Conservation (phyloP, 1,139 yeast species). For the Pichia sp. region DNA sequence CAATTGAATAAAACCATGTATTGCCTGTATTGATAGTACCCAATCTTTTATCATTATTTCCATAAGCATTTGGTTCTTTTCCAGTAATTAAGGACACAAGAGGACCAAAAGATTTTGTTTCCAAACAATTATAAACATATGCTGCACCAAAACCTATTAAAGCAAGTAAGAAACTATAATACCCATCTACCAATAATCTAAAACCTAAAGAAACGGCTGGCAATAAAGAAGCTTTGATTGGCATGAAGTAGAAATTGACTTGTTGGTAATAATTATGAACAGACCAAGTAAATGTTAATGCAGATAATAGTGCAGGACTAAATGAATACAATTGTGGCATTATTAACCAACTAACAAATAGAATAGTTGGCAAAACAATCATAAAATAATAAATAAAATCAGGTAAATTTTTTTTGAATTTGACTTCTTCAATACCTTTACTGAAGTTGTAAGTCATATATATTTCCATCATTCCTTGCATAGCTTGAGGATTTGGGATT, state of each 20-base stretch:
- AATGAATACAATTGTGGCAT: slow-evolving; percentile 30
- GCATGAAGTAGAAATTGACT: slow-evolving; percentile 47
- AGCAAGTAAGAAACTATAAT: slow-evolving; percentile 34
- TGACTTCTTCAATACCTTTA: slow-evolving; percentile 49
- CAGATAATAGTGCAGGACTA: slow-evolving; percentile 37
- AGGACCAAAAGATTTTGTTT: slow-evolving; percentile 47
- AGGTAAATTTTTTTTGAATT: slow-evolving; percentile 46
- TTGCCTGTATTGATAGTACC: slow-evolving; percentile 30
- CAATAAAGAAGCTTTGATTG: slow-evolving; percentile 51
- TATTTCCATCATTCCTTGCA: slow-evolving; percentile 45
- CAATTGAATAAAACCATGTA: slow-evolving; percentile 30
- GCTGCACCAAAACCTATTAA: slow-evolving; percentile 48
- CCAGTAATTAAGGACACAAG: slow-evolving; percentile 30
- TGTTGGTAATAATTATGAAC: slow-evolving; percentile 44
- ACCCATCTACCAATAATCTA: slow-evolving; percentile 41
- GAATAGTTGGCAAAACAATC: slow-evolving; percentile 42
- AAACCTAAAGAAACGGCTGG: slow-evolving; percentile 51
- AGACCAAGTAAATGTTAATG: slow-evolving; percentile 57
- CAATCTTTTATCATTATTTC: slow-evolving; percentile 26
- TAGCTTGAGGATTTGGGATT: slow-evolving; percentile 37
- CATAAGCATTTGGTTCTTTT: slow-evolving; percentile 18
- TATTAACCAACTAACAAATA: slow-evolving; percentile 28
- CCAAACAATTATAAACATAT: slow-evolving; percentile 53
- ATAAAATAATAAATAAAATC: slow-evolving; percentile 52
- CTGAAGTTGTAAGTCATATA: slow-evolving; percentile 55